These are phyloP conservation scores for Phylloboletellus chloephorus DNA, from an alignment of 1,284 basidiomycete species.

Conservation along the genomic window DNA sequence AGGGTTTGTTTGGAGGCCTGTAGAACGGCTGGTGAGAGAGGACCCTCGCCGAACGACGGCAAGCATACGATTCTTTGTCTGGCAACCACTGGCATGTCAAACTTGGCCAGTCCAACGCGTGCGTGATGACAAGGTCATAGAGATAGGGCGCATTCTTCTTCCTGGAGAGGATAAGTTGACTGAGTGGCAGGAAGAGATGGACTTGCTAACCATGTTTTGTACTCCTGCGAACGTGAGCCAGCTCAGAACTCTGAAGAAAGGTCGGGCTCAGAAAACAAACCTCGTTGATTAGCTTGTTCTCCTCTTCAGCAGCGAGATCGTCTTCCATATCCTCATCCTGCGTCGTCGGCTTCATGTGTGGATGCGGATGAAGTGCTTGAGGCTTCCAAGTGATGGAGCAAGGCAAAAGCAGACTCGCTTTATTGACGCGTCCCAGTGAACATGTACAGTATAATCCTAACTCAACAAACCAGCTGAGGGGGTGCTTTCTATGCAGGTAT, in stretches of 20 bases:
- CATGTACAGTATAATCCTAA: neutral
- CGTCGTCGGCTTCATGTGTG: conserved; percentile 55
- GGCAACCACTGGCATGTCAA: conserved; percentile 99
- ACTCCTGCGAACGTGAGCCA: conserved; percentile 49
- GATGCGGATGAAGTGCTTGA: neutral
- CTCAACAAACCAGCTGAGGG: conserved; percentile 6
- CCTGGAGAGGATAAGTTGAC: conserved; percentile 40
- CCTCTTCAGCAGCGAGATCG: conserved; percentile 74
- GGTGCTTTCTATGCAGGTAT: conserved; percentile 27
- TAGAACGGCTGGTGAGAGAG: neutral
- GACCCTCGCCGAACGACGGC: conserved; percentile 1
- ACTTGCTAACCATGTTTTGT: conserved; percentile 66
- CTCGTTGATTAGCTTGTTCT: conserved; percentile 91
- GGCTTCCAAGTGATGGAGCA: neutral
- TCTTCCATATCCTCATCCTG: conserved; percentile 71
- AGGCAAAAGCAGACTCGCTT: neutral
- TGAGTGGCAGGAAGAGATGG: neutral
- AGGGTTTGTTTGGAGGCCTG: conserved; percentile 84
- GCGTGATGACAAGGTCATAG: conserved; percentile 96
- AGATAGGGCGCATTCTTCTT: conserved; percentile 98
- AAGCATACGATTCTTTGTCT: conserved; percentile 83
- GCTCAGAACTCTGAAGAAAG: conserved; percentile 10
- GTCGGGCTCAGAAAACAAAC: conserved; percentile 39
- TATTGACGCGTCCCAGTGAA: too few species aligned
- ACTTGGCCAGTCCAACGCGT: conserved; percentile 97